Evolutionary conservation across 2,329 filamentous ascomycete genomes (phyloP).

Genomic region (Claviceps sp.): DNA sequence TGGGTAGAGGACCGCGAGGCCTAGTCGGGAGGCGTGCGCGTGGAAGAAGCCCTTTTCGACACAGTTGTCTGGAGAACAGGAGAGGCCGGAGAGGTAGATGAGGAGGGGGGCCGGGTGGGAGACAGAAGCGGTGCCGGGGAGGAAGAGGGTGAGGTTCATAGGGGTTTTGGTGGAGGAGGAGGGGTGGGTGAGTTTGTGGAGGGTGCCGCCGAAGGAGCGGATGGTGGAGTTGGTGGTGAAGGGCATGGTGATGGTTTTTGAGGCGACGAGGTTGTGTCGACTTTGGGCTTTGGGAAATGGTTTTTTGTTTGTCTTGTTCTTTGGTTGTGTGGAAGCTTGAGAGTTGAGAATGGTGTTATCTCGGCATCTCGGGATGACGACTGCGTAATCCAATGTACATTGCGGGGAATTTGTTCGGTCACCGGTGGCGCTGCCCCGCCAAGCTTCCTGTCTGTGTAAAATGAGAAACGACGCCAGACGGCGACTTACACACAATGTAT

Average conservation of each 20-base stretch:
- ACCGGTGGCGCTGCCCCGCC: too few relatives aligned
- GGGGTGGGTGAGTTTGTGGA: slow-evolving; percentile 84
- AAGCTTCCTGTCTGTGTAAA: too few relatives aligned
- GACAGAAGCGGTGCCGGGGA: slow-evolving; percentile 56
- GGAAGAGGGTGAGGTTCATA: slow-evolving; percentile 87
- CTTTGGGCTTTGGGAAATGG: neutral
- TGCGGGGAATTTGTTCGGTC: too few relatives aligned
- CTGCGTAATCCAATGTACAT: too few relatives aligned
- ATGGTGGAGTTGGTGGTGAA: slow-evolving; percentile 87
- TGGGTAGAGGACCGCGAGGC: slow-evolving; percentile 87
- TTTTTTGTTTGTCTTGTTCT: neutral
- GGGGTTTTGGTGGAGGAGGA: slow-evolving; percentile 67
- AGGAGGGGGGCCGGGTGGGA: slow-evolving; percentile 58
- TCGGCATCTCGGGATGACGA: too few relatives aligned
- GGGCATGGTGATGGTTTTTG: slow-evolving; percentile 39
- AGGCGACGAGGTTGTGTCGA: too few relatives aligned
- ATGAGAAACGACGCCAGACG: too few relatives aligned
- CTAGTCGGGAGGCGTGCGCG: slow-evolving; percentile 60
- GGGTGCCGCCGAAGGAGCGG: slow-evolving; percentile 81
- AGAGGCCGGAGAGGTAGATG: slow-evolving; percentile 87
- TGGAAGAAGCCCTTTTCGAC: slow-evolving; percentile 85
- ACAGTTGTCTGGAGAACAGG: slow-evolving; percentile 83
- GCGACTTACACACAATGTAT: too few relatives aligned
- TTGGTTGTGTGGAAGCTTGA: neutral
- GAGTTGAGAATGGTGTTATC: too few relatives aligned